A percentile compares a stretch with the other conserved stretches of the same genome.
These are phyloP conservation scores for Aristolochia californica DNA, from an alignment of 164 flowering plant species.

Conservation along the genomic window DNA sequence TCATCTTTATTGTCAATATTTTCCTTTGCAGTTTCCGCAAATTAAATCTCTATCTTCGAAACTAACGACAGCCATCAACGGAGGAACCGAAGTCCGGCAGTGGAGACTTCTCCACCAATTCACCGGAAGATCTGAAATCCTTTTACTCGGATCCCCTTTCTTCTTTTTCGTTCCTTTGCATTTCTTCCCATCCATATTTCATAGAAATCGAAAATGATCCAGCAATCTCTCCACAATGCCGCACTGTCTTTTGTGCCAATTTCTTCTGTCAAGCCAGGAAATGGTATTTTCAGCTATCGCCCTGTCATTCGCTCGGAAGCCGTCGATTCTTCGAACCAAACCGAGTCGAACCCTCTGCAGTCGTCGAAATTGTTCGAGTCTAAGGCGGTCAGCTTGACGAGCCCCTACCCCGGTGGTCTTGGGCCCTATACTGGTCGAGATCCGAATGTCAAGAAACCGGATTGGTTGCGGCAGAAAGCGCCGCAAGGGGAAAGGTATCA, in stretches of 20 bases:
- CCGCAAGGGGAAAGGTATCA: conserved; percentile 68
- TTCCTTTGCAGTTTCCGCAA: no score
- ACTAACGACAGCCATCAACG: background rate
- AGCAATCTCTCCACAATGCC: conserved; percentile 15
- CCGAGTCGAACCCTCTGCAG: background rate
- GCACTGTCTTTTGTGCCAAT: conserved; percentile 13
- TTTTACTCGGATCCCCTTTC: no score
- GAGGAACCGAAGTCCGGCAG: background rate
- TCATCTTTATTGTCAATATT: no score
- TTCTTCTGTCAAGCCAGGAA: conserved; percentile 9
- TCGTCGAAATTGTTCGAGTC: conserved; percentile 24
- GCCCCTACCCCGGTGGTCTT: conserved; percentile 39
- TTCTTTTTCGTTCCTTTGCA: background rate
- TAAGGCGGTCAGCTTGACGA: conserved; percentile 6
- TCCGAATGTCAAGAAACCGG: conserved; percentile 75
- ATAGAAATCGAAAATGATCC: conserved; percentile 9
- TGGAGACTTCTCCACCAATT: background rate
- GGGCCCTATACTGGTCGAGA: conserved; percentile 77
- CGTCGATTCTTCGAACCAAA: conserved; percentile 11
- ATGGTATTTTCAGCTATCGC: conserved; percentile 1
- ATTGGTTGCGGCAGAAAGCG: conserved; percentile 80
- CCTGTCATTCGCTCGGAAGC: conserved; percentile 11
- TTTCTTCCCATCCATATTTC: background rate
- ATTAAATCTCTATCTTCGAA: background rate
- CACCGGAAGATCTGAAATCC: background rate